phyloP scores from a whole-genome alignment of 2,329 filamentous ascomycete species.

The Herpotrichia juniperi region DNA sequence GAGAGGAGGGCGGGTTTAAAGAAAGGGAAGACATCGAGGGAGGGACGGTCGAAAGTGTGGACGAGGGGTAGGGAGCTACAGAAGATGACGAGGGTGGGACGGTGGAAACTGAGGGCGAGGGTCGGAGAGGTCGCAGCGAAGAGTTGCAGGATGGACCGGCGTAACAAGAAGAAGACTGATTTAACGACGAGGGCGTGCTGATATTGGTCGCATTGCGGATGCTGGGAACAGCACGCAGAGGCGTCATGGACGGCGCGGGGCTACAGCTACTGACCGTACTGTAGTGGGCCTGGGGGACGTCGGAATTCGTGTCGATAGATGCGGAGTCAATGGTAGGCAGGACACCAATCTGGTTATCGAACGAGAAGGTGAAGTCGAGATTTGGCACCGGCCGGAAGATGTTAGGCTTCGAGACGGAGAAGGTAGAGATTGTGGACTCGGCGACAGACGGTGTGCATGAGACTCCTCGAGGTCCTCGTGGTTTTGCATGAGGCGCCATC shows the following conservation, averaged over 20 bases:
- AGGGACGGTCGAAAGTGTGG: too few relatives aligned
- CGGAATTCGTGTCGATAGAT: background rate
- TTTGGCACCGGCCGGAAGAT: background rate
- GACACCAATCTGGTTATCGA: conserved; percentile 1
- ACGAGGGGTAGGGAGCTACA: background rate
- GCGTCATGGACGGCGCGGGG: background rate
- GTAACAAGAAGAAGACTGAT: background rate
- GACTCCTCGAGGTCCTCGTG: background rate
- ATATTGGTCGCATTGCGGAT: background rate
- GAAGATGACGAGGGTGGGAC: background rate
- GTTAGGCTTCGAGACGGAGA: background rate
- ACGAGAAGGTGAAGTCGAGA: background rate
- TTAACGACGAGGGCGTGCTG: background rate
- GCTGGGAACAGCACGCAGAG: background rate
- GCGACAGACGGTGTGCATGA: background rate
- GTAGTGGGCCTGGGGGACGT: background rate
- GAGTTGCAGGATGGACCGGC: background rate
- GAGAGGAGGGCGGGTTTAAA: background rate
- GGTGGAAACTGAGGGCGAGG: background rate
- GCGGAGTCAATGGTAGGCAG: background rate
- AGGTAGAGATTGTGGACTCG: background rate
- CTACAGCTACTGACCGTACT: background rate
- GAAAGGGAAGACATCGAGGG: background rate
- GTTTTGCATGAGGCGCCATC: background rate
- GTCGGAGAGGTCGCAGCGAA: background rate